Evolutionary conservation across 164 flowering plant genomes (phyloP).

Genomic region (Taxillus chinensis): DNA sequence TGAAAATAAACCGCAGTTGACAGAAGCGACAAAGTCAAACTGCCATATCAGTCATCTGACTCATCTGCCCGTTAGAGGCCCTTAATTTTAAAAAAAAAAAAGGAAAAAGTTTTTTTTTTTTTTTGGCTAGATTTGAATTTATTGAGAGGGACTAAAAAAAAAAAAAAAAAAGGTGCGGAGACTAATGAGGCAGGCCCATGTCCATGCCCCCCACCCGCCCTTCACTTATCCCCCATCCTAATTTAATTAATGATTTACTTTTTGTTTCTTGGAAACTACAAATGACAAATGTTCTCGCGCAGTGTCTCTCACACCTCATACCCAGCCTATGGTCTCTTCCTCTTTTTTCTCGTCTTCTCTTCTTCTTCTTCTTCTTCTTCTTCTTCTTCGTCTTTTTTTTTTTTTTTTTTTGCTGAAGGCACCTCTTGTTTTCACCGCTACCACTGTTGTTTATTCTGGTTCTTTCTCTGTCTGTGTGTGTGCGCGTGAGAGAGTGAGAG

Average conservation of each 20-base stretch:
- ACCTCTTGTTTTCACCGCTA: too few species aligned
- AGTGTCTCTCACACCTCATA: not conserved
- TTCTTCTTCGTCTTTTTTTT: too few species aligned
- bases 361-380: constrained; percentile 10
- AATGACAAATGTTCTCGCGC: not conserved
- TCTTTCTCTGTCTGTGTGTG: too few species aligned
- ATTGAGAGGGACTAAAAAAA: constrained; percentile 30
- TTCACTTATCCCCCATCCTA: too few species aligned
- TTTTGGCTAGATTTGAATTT: constrained; percentile 17
- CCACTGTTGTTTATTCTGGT: too few species aligned
- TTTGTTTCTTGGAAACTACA: constrained; percentile 8
- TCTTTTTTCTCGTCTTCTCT: constrained; percentile 1
- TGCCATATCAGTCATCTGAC: too few species aligned
- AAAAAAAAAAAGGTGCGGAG: constrained; percentile 2
- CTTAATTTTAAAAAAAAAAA: not conserved
- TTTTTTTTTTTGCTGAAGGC: not conserved
- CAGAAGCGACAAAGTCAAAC: too few species aligned
- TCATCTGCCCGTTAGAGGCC: not conserved
- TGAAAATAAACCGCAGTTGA: too few species aligned
- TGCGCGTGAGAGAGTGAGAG: constrained; percentile 9
- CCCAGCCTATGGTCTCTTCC: too few species aligned
- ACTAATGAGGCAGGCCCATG: too few species aligned
- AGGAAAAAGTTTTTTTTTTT: not conserved
- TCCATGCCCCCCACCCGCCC: too few species aligned
- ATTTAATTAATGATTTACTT: not conserved